These are phyloP conservation scores for Omphalotus guepiniiformis DNA, from an alignment of 768 basidiomycete species.

Conservation along the genomic window DNA sequence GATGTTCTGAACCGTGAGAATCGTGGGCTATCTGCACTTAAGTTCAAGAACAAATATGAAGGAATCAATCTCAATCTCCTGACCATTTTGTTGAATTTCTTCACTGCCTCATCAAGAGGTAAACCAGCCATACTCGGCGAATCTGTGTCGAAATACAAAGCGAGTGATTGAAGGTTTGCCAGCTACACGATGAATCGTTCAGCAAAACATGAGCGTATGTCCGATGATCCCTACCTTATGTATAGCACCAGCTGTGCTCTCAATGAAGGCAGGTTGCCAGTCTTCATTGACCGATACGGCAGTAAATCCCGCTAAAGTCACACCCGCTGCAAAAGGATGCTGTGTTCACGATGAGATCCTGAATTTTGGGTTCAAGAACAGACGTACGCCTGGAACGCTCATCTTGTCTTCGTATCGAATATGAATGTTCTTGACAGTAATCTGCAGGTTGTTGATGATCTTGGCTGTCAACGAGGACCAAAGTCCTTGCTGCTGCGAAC, in stretches of 20 bases:
- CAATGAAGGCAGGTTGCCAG: constrained; percentile 91
- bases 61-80: constrained; percentile 11
- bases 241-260: constrained; percentile 79
- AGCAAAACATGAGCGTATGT: not conserved
- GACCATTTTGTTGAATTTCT: constrained; percentile 77
- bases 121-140: constrained; percentile 71
- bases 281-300: constrained; percentile 83
- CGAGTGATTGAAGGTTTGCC: constrained; percentile 80
- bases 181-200: constrained; percentile 45
- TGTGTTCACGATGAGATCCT: constrained; percentile 25
- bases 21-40: constrained; percentile 37
- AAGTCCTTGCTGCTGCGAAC: constrained; percentile 78
- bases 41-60: not conserved
- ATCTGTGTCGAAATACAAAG: constrained; percentile 95
- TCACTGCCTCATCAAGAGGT: constrained; percentile 57
- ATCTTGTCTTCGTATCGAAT: constrained; percentile 93
- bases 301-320: constrained; percentile 84
- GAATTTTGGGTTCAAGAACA: not conserved
- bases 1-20: constrained; percentile 61
- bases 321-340: constrained; percentile 93
- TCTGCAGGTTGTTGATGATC: constrained; percentile 93
- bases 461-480: constrained; percentile 80
- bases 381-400: constrained; percentile 85
- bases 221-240: constrained; percentile 62
- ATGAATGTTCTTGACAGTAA: constrained; percentile 94